A percentile compares a stretch with the other conserved stretches of the same genome.
phyloP scores from a whole-genome alignment of 352 stramenopile genomes.

The Thalassiosira hispida region DNA sequence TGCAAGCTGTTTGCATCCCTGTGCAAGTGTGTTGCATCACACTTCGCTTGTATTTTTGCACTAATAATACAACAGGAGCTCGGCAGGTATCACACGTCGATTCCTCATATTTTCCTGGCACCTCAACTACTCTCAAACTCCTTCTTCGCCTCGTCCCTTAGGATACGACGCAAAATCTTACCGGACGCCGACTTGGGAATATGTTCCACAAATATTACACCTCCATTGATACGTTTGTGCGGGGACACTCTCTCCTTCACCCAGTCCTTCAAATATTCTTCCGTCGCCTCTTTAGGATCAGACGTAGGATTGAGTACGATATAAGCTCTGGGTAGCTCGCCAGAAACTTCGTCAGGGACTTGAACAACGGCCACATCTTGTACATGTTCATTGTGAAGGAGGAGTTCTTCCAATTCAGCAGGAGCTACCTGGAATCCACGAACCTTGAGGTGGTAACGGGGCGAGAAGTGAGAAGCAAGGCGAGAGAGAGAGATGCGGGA shows the following conservation, averaged over 20 bases:
- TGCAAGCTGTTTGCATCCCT: too few species aligned
- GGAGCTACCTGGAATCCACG: constrained; percentile 89
- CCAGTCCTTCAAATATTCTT: constrained; percentile 87
- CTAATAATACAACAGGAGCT: not conserved
- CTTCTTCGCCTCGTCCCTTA: constrained; percentile 73
- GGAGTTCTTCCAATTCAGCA: constrained; percentile 90
- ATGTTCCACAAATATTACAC: constrained; percentile 88
- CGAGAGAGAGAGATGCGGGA: too few species aligned
- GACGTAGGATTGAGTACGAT: constrained; percentile 85
- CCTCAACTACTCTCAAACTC: constrained; percentile 22
- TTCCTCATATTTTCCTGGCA: not conserved
- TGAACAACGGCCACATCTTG: constrained; percentile 87
- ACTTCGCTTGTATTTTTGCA: too few species aligned
- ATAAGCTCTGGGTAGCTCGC: constrained; percentile 91
- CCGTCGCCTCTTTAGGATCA: constrained; percentile 54
- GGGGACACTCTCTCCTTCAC: constrained; percentile 87
- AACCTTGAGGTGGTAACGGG: too few species aligned
- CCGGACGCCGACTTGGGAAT: constrained; percentile 90
- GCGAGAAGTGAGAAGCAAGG: too few species aligned
- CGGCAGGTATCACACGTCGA: not conserved
- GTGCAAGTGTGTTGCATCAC: too few species aligned
- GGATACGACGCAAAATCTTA: constrained; percentile 89
- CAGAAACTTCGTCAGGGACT: constrained; percentile 82
- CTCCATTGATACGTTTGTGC: constrained; percentile 89
- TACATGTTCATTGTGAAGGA: constrained; percentile 87